A percentile compares a stretch with the other conserved stretches of the same genome.
Evolutionary conservation across 2,329 filamentous ascomycete species (phyloP).

Genomic region (Grosmannia huntii): DNA sequence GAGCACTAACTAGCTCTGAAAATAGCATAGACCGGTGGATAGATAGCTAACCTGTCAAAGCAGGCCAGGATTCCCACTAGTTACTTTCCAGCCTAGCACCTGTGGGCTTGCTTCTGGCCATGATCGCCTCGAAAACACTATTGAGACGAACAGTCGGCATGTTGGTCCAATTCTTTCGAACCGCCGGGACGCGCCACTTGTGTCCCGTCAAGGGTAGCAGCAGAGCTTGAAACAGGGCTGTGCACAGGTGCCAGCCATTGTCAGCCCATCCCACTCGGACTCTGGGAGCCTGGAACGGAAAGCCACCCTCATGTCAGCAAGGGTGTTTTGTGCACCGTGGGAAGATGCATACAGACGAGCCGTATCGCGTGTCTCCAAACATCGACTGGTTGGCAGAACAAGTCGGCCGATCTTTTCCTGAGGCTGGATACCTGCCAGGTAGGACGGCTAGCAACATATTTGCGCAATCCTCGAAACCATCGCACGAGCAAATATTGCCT

Average conservation of each 20-base stretch:
- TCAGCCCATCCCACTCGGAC: not conserved
- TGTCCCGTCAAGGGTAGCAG: not conserved
- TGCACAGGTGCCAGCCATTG: not conserved
- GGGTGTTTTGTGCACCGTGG: not conserved
- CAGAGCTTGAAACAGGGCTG: not conserved
- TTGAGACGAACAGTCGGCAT: not conserved
- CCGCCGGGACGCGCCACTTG: not conserved
- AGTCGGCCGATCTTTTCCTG: not conserved
- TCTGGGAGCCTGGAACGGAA: not conserved
- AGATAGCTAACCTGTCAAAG: not conserved
- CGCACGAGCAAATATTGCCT: not conserved
- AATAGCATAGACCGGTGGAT: not conserved
- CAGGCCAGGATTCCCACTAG: not conserved
- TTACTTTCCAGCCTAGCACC: not conserved
- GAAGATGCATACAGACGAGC: not conserved
- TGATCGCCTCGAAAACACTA: not conserved
- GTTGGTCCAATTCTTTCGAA: not conserved
- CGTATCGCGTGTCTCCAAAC: not conserved
- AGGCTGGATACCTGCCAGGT: not conserved
- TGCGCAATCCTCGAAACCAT: not conserved
- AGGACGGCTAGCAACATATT: not conserved
- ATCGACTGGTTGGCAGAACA: not conserved
- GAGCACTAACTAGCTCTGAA: not conserved
- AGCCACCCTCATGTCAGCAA: not conserved
- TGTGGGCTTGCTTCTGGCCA: not conserved